Percentiles rank a stretch among this genome's conserved stretches.
Conservation (phyloP, 331 rosid species). For the Acacia concinna region DNA sequence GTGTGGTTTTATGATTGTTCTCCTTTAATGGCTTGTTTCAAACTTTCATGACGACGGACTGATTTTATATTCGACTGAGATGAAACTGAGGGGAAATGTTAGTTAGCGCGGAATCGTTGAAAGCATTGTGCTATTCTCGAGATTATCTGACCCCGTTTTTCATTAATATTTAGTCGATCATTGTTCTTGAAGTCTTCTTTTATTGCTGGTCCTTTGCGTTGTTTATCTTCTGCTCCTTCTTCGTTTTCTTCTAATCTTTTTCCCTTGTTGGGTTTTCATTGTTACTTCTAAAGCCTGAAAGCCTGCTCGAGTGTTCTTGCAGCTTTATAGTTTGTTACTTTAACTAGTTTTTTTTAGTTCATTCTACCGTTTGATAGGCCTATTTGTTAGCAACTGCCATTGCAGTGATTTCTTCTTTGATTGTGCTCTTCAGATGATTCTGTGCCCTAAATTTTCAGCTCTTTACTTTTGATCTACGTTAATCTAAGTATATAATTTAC, state of each 20-base stretch:
- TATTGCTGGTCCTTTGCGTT: background rate
- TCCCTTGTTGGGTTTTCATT: background rate
- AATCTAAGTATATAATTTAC: background rate
- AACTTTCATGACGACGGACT: background rate
- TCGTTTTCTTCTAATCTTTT: background rate
- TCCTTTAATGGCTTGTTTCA: background rate
- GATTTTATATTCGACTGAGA: background rate
- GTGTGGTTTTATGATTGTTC: background rate
- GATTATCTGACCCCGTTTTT: background rate
- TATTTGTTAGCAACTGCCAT: background rate
- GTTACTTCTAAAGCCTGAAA: background rate
- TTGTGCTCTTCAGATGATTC: background rate
- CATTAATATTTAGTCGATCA: background rate
- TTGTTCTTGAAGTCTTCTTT: background rate
- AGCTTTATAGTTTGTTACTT: background rate
- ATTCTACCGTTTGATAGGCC: background rate
- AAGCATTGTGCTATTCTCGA: background rate
- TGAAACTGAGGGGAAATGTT: background rate
- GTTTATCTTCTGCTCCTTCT: background rate
- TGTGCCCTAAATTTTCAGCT: background rate
- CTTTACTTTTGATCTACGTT: constrained; percentile 1
- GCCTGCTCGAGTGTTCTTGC: background rate
- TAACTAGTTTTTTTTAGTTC: background rate
- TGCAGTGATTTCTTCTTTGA: background rate
- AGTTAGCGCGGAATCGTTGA: background rate